Evolutionary conservation across 176 grass and related monocot species (phyloP).

Genomic region (Guadua angustifolia): DNA sequence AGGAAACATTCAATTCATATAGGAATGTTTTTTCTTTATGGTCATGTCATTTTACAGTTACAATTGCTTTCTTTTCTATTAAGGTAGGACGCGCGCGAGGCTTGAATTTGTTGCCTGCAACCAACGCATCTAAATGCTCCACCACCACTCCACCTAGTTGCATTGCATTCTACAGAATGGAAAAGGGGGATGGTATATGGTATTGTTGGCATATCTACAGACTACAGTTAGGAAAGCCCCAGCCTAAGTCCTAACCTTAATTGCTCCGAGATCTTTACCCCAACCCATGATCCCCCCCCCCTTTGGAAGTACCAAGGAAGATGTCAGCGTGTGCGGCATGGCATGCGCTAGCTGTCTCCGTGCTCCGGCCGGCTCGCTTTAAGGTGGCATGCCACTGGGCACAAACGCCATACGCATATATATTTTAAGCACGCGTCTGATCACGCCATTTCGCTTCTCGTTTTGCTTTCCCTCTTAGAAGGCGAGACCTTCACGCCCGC

Average conservation of each 20-base stretch:
- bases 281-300: not conserved
- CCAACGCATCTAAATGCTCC: too few species aligned
- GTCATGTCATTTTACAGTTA: too few species aligned
- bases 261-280: not conserved
- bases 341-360: not conserved
- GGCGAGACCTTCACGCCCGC: not conserved
- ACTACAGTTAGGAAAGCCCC: not conserved
- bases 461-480: not conserved
- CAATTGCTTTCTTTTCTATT: too few species aligned
- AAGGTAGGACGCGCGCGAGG: too few species aligned
- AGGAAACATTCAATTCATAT: too few species aligned
- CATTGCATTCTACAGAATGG: too few species aligned
- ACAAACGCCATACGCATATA: not conserved
- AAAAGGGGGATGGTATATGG: not conserved
- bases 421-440: conserved; percentile 4
- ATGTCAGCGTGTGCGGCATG: conserved; percentile 9
- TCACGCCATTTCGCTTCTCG: not conserved
- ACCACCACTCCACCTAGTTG: too few species aligned
- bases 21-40: too few species aligned
- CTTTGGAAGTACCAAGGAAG: conserved; percentile 51
- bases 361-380: conserved; percentile 24
- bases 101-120: too few species aligned
- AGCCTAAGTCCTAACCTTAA: not conserved
- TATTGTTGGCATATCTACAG: not conserved
- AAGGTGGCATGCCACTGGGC: conserved; percentile 13